phyloP scores from a whole-genome alignment of 163 green algal species.

The Chlamydomonas reinhardtii region DNA sequence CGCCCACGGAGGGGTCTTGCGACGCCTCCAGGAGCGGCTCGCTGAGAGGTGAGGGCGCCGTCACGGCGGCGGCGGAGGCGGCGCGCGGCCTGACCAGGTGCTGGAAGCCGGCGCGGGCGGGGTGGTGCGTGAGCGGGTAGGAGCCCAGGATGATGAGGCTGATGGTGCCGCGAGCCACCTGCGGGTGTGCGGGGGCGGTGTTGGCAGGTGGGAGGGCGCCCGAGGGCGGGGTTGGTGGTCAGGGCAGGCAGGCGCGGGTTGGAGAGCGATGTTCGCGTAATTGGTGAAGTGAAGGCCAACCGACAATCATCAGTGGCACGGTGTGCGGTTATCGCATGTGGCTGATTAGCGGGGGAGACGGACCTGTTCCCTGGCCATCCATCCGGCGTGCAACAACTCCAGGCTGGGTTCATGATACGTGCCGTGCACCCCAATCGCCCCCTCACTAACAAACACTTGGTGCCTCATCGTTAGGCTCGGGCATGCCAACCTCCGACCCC shows the following conservation, averaged over 20 bases:
- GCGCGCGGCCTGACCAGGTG: conserved; percentile 57
- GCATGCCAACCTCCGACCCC: too few relatives aligned
- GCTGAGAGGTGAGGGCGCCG: background rate
- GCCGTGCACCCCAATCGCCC: too few relatives aligned
- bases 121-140: conserved; percentile 65
- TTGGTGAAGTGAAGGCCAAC: too few relatives aligned
- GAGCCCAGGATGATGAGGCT: conserved; percentile 67
- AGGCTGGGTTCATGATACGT: too few relatives aligned
- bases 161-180: conserved; percentile 74
- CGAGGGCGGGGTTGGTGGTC: background rate
- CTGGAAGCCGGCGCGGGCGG: conserved; percentile 70
- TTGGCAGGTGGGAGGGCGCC: background rate
- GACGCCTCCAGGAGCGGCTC: background rate
- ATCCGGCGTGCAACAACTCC: too few relatives aligned
- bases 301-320: too few relatives aligned
- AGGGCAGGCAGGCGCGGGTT: background rate
- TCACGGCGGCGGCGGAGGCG: background rate
- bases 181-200: background rate
- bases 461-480: too few relatives aligned
- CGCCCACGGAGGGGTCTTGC: background rate
- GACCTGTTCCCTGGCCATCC: too few relatives aligned
- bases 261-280: too few relatives aligned
- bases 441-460: too few relatives aligned
- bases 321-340: too few relatives aligned
- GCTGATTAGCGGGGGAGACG: too few relatives aligned